Percentiles rank a stretch among this genome's conserved stretches.
Evolutionary conservation across 1,284 basidiomycete species (phyloP).

Genomic region (Ganoderma boninense): DNA sequence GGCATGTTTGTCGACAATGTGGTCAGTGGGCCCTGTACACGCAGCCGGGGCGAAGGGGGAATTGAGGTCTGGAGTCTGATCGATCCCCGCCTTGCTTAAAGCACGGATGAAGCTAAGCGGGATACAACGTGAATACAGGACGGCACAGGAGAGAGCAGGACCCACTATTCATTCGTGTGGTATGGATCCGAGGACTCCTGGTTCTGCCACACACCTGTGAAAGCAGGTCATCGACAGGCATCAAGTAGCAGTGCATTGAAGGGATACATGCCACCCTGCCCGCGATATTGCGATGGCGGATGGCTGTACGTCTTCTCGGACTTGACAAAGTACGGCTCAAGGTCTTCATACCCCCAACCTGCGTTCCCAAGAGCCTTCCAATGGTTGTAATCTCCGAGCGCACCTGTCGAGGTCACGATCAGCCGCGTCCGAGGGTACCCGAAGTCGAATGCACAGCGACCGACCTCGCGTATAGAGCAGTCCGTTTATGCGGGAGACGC

Average conservation of each 20-base stretch:
- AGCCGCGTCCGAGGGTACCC: no score
- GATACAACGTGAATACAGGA: conserved; percentile 5
- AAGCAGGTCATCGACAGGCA: background rate
- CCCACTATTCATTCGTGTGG: background rate
- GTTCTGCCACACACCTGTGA: conserved; percentile 25
- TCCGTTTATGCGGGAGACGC: conserved; percentile 21
- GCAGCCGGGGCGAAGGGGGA: conserved; percentile 33
- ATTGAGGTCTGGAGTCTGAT: conserved; percentile 39
- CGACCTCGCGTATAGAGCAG: no score
- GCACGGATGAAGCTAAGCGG: conserved; percentile 30
- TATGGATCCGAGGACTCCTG: conserved; percentile 12
- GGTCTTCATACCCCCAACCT: conserved; percentile 48
- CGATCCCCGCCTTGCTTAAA: conserved; percentile 31
- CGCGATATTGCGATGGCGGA: no score
- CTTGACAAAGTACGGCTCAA: conserved; percentile 48
- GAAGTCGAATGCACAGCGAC: no score
- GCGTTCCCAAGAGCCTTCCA: conserved; percentile 45
- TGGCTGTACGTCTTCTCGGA: conserved; percentile 36
- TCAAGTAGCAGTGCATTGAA: background rate
- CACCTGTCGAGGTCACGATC: conserved; percentile 6
- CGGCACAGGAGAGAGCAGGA: background rate
- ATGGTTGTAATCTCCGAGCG: conserved; percentile 48
- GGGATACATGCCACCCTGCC: no score
- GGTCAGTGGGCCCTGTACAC: conserved; percentile 34
- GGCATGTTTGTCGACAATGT: conserved; percentile 34